Conservation (phyloP, 2,329 filamentous ascomycete genomes). For the Botryotinia calthae region DNA sequence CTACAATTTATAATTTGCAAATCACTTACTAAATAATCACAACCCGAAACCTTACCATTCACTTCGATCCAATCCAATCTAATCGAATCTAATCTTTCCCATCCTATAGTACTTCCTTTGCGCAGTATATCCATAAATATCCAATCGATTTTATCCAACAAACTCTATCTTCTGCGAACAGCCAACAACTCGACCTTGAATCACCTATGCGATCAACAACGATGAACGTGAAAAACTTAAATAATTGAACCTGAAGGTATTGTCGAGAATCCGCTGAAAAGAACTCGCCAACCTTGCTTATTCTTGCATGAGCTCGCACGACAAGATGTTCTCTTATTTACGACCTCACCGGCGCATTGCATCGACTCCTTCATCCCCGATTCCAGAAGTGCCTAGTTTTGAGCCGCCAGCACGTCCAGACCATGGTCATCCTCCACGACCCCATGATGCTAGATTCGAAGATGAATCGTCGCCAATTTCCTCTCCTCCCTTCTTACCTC, state of each 20-base stretch:
- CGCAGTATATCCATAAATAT: not conserved
- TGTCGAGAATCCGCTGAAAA: not conserved
- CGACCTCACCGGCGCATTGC: slow-evolving; percentile 38
- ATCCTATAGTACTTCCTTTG: not conserved
- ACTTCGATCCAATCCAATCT: not conserved
- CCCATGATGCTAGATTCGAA: slow-evolving; percentile 27
- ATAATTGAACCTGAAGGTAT: not conserved
- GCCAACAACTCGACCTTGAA: not conserved
- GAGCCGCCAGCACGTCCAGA: slow-evolving; percentile 32
- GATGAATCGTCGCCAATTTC: slow-evolving; percentile 38
- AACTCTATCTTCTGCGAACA: not conserved
- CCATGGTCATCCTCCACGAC: slow-evolving; percentile 34
- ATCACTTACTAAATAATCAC: not conserved
- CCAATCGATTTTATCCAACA: not conserved
- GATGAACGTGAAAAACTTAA: not conserved
- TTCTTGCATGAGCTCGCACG: slow-evolving; percentile 4
- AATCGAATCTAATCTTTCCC: not conserved
- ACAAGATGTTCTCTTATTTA: slow-evolving; percentile 39
- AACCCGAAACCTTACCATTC: not conserved
- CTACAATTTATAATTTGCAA: not conserved
- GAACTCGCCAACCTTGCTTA: not conserved
- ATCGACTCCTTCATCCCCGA: slow-evolving; percentile 38
- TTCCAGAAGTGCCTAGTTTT: slow-evolving; percentile 31
- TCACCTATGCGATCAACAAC: not conserved
- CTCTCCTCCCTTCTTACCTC: slow-evolving; percentile 47